Evolutionary conservation across 768 basidiomycete species (phyloP), one percentile per base, ranked within the genome.

Genomic region (Boletus sp.): DNA sequence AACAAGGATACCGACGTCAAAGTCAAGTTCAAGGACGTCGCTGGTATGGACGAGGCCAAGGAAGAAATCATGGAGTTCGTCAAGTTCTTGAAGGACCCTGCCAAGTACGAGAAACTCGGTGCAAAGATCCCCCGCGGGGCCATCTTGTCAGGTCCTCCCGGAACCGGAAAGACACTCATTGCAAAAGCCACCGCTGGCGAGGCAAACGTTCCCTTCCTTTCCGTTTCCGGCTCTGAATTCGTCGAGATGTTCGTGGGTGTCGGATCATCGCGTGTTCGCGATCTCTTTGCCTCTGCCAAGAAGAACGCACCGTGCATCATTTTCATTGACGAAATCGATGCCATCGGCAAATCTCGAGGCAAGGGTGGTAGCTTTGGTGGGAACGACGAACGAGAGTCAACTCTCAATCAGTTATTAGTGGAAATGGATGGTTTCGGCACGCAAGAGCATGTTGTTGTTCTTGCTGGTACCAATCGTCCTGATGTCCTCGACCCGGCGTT

Each of bases 161-260:
- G 97, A 64, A 99, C 97, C 4, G 97, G 97, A 70, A 99, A 99
- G 77, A 99, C 97, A 6, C 78, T 99, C 11, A 83, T 99, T 36
- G 97, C 97, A 11, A 99, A 99, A 73, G 97, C 97, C 3, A 98
- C 97, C 5, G 97, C 97, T 3, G 97, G 97, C 50, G 97, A 99
- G 75, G 96, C 97, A 5, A 90, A 86, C 44, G 96, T 98, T 5
- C 96, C 97, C 41, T 99, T 99, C 88, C 83, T 98, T 56, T 96
- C 94, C 24, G 97, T 98, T 41, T 98, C 96, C 47, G 97, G 97
- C 50, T 98, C 96, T 42, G 97, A 99, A 71, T 98, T 99, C 70
- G 94, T 99, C 58, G 97, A 99, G 76, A 98, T 98, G 95, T 99
- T 98, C 70, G 97, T 99, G 64, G 97, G 97, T 74, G 97, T 98